Evolutionary conservation across 2,329 filamentous ascomycete genomes (phyloP).

Genomic region (Aurifilum marmelostoma): DNA sequence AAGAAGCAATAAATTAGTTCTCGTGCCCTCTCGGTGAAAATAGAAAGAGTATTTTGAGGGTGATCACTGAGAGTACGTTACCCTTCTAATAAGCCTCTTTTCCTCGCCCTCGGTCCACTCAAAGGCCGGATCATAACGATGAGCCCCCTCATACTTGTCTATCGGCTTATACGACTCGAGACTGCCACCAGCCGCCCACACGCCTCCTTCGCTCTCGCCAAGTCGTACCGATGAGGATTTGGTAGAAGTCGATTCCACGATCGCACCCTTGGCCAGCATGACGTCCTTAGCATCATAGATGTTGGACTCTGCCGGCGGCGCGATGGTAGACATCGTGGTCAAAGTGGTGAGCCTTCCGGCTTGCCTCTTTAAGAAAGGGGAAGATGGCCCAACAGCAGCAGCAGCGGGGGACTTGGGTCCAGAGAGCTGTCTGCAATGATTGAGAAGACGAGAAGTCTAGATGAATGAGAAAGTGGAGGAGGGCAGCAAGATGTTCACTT

Average conservation of each 20-base stretch:
- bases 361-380: not conserved
- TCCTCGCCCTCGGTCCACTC: constrained; percentile 62
- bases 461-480: not conserved
- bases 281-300: constrained; percentile 20
- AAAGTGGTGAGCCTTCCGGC: not conserved
- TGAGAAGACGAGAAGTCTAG: not conserved
- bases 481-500: not conserved
- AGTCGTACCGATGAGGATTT: constrained; percentile 19
- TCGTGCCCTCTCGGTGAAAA: not conserved
- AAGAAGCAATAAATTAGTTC: not conserved
- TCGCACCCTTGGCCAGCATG: constrained; percentile 16
- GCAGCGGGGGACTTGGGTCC: not conserved
- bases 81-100: constrained; percentile 55
- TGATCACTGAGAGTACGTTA: constrained; percentile 36
- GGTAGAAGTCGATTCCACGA: constrained; percentile 11
- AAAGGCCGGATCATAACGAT: constrained; percentile 61
- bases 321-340: constrained; percentile 16
- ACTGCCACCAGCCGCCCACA: constrained; percentile 19
- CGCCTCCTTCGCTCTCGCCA: constrained; percentile 26
- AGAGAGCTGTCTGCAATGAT: not conserved
- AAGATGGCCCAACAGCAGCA: not conserved
- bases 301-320: not conserved
- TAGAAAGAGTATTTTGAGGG: too few species aligned
- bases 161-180: constrained; percentile 51
- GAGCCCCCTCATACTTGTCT: constrained; percentile 59